Percentiles rank a stretch among this genome's conserved stretches.
Conservation (phyloP, 768 basidiomycete genomes). For the Russula earlei region DNA sequence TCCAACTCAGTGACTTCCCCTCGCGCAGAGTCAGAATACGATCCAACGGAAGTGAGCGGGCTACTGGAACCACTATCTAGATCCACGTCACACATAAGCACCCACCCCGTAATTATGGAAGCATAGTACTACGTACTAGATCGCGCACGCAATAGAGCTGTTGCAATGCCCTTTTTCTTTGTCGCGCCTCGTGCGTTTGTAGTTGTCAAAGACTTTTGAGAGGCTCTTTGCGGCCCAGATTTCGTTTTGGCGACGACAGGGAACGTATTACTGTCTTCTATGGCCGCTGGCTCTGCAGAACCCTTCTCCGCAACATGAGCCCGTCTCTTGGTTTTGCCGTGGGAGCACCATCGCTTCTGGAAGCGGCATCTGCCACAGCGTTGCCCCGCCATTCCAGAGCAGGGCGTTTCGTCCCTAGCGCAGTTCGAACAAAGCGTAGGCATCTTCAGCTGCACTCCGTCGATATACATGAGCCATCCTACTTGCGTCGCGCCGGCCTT, state of each 20-base stretch:
- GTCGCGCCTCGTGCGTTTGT: neutral
- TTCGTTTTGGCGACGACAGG: neutral
- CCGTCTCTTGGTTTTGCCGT: neutral
- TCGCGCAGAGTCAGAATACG: neutral
- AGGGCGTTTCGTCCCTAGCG: neutral
- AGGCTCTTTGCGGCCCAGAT: neutral
- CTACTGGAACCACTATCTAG: neutral
- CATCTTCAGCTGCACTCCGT: slow-evolving; percentile 4
- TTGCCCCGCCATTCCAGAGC: slow-evolving; percentile 10
- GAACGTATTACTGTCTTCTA: neutral
- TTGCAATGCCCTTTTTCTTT: neutral
- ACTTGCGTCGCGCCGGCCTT: slow-evolving; percentile 6
- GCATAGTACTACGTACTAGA: neutral
- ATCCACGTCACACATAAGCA: neutral
- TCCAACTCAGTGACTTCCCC: neutral
- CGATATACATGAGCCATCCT: slow-evolving; percentile 11
- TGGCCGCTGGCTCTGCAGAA: neutral
- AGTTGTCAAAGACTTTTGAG: neutral
- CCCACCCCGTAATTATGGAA: neutral
- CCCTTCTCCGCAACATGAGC: neutral
- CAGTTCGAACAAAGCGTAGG: neutral
- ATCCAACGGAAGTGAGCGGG: slow-evolving; percentile 7
- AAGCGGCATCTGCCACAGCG: slow-evolving; percentile 14
- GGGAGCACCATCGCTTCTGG: slow-evolving; percentile 5
- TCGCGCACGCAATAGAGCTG: neutral